Evolutionary conservation across 106 monocot genomes (phyloP).

Genomic region (Narthecium ossifragum): DNA sequence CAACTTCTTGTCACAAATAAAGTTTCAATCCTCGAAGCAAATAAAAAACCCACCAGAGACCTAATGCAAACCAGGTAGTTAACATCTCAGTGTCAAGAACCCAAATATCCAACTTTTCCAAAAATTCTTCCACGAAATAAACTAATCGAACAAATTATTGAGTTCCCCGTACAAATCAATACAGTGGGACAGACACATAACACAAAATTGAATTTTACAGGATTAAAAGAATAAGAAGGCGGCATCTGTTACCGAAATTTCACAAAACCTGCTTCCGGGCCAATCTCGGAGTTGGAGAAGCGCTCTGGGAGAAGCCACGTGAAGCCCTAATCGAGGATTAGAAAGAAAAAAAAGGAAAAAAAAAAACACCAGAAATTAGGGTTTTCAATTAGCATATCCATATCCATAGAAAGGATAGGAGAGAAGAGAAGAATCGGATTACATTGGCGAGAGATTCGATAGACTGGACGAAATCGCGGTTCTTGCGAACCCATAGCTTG

Average conservation of each 20-base stretch:
- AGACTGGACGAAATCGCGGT: constrained; percentile 79
- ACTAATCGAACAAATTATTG: too few relatives aligned
- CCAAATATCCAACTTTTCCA: too few relatives aligned
- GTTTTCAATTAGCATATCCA: background rate
- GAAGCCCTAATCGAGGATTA: constrained; percentile 34
- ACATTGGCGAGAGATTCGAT: constrained; percentile 90
- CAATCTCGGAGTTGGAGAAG: constrained; percentile 90
- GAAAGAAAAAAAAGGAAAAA: background rate
- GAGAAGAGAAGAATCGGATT: constrained; percentile 1
- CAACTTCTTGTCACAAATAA: too few relatives aligned
- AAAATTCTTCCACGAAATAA: too few relatives aligned
- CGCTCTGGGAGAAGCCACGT: constrained; percentile 97
- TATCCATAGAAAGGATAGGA: background rate
- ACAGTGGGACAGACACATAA: background rate
- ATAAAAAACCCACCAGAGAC: too few relatives aligned
- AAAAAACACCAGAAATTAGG: too few relatives aligned
- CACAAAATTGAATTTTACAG: background rate
- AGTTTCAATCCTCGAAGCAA: too few relatives aligned
- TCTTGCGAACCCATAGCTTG: constrained; percentile 71
- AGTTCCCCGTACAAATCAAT: too few relatives aligned
- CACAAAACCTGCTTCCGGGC: constrained; percentile 88
- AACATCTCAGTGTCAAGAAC: too few relatives aligned
- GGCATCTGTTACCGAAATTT: constrained; percentile 38
- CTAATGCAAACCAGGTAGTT: too few relatives aligned
- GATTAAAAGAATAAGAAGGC: constrained; percentile 4